Base-by-base conservation (phyloP, 202 grass and related monocot genomes). In the Bolboschoenoplectus hybrid region DNA sequence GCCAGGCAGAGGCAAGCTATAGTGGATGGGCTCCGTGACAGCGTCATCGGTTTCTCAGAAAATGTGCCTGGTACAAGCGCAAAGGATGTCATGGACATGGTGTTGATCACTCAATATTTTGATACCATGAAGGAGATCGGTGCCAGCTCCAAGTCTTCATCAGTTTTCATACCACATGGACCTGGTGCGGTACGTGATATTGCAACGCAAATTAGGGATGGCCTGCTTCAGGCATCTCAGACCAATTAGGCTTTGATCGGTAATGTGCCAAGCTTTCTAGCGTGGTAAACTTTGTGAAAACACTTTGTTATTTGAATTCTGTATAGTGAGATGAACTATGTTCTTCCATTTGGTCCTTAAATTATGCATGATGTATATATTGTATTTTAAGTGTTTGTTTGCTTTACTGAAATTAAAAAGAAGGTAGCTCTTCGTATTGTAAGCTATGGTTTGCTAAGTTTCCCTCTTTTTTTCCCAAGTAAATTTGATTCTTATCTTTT, bases 61-160 rank as follows among this genome's bases (percentile, higher is more conserved):
- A 95, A 92, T 88, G 87, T 95, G 16, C 87, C 91, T 26, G 91
- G 89, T 20, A 95, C 91, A 82, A 89, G 85, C 49, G 85, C 91
- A 34, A 95, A 92, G 83, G 93, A 95, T 85, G 89, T 91, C 36
- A 89, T 95, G 89, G 93, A 91, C 87, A 74, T 91, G 82, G 89
- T 89, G 67, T 76, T 95, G n/a, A 67, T 92, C 51, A 92, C 87
- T 3, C 84, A 89, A 61, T 92, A 89, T 67, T 92, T 92, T 36
- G 87, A 91, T 65, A 95, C 87, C 53, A 95, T 95, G 91, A 95
- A 95, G 83, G 87, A 95, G 69, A 95, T 95, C 4, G 91, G 87
- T 9, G 84, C 91, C 20, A 61, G 83, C 63, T 92, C 68, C 19
- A 92, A 95, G 81, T 92, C 93, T 85, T 92, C 89, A 20, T 86